These are phyloP conservation scores for Trichoderma reesei DNA, from an alignment of 495 filamentous ascomycete species.

Conservation along the genomic window DNA sequence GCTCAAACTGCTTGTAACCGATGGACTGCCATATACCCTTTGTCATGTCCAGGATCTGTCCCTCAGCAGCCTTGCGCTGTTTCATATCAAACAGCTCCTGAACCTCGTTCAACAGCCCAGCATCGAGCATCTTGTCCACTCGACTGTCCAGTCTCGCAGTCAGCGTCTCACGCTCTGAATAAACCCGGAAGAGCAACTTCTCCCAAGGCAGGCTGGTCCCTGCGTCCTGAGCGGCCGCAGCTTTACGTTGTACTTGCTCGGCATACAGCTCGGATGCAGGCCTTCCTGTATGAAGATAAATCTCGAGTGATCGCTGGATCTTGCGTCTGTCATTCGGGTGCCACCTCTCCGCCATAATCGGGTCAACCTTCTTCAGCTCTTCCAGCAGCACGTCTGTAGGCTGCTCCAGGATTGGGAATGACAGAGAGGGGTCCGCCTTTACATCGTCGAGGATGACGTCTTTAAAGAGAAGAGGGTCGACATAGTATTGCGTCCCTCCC, in stretches of 20 bases:
- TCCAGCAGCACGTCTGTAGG: conserved; percentile 59
- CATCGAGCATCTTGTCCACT: conserved; percentile 71
- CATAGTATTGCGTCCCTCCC: conserved; percentile 92
- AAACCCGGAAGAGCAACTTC: conserved; percentile 78
- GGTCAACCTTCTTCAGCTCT: conserved; percentile 71
- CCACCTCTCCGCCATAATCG: conserved; percentile 82
- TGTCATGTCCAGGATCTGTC: conserved; percentile 51
- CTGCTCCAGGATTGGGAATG: conserved; percentile 60
- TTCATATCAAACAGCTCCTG: conserved; percentile 48
- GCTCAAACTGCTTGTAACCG: conserved; percentile 81
- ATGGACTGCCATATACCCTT: conserved; percentile 93
- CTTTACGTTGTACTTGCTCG: conserved; percentile 47
- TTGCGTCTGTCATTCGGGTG: conserved; percentile 88
- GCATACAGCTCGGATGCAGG: conserved; percentile 82
- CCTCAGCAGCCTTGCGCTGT: conserved; percentile 34
- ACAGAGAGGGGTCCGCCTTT: conserved; percentile 21
- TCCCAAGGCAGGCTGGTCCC: conserved; percentile 40
- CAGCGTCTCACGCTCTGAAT: conserved; percentile 57
- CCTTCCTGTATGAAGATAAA: conserved; percentile 69
- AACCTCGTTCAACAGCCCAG: conserved; percentile 62
- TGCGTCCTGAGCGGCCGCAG: conserved; percentile 15
- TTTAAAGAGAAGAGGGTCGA: conserved; percentile 74
- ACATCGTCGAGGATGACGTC: conserved; percentile 48
- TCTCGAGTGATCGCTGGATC: conserved; percentile 81
- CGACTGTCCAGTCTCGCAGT: conserved; percentile 61